A percentile compares a stretch with the other conserved stretches of the same genome.
These are phyloP conservation scores for Remersonia thermophila DNA, from an alignment of 2,329 filamentous ascomycete genomes.

Conservation along the genomic window DNA sequence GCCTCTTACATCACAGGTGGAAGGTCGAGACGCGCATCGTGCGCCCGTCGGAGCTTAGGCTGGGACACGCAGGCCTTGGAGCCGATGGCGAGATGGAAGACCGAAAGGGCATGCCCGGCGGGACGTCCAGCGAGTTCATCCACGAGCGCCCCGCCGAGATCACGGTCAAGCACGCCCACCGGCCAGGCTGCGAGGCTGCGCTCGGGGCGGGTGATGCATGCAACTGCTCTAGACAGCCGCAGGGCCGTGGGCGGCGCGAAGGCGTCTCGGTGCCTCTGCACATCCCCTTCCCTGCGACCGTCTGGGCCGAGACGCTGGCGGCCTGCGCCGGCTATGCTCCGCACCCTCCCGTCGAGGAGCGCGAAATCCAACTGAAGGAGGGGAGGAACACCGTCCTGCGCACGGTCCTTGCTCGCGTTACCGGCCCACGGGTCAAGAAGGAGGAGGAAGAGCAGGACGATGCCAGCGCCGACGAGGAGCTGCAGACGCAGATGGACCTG, in stretches of 20 bases:
- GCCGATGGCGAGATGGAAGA: no score
- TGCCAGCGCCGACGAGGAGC: slow-evolving; percentile 7
- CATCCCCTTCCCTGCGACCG: slow-evolving; percentile 36
- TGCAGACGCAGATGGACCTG: slow-evolving; percentile 40
- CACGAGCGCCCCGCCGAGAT: slow-evolving; percentile 38
- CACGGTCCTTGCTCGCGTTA: no score
- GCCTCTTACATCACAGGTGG: slow-evolving; percentile 45
- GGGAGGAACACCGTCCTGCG: no score
- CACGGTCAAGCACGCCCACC: slow-evolving; percentile 36
- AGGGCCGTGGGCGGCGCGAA: slow-evolving; percentile 31
- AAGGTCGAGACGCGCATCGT: slow-evolving; percentile 47
- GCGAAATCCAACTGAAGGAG: no score
- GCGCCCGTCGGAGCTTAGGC: slow-evolving; percentile 43
- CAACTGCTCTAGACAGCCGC: no score
- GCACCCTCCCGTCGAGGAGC: slow-evolving; percentile 21
- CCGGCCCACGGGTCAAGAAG: slow-evolving; percentile 20
- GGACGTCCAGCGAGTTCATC: slow-evolving; percentile 25
- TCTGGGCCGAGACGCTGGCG: slow-evolving; percentile 47
- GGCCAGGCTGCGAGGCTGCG: slow-evolving; percentile 34
- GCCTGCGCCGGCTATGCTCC: slow-evolving; percentile 41
- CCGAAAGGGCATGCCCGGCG: no score
- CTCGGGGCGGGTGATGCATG: no score
- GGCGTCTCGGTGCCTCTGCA: slow-evolving; percentile 37
- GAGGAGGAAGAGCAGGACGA: slow-evolving; percentile 25
- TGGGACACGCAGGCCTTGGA: slow-evolving; percentile 15